phyloP scores from a whole-genome alignment of 495 filamentous ascomycete species.

The Aspergillus haitiensis region DNA sequence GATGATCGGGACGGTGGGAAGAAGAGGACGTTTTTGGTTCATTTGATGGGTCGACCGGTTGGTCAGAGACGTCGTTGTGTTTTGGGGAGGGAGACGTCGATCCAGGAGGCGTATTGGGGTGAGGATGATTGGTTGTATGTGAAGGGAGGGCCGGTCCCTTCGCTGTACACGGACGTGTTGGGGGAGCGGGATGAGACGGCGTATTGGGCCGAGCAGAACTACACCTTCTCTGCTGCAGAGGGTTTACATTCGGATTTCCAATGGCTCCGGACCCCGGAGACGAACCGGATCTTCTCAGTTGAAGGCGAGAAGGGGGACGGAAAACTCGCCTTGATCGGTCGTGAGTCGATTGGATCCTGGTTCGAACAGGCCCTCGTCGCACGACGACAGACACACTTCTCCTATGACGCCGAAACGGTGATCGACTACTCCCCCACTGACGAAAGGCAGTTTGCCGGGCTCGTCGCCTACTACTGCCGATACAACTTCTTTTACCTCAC shows the following conservation, averaged over 20 bases:
- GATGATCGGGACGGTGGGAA: neutral
- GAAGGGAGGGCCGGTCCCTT: conserved; percentile 11
- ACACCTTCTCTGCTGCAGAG: conserved; percentile 4
- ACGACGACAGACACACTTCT: conserved; percentile 17
- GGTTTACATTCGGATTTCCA: conserved; percentile 14
- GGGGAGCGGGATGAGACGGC: neutral
- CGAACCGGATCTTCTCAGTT: conserved; percentile 12
- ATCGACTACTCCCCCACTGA: conserved; percentile 6
- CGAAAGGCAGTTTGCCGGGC: conserved; percentile 15
- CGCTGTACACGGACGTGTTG: conserved; percentile 12
- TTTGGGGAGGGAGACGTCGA: conserved; percentile 11
- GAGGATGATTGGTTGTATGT: conserved; percentile 15
- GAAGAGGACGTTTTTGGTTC: conserved; percentile 10
- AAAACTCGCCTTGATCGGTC: conserved; percentile 8
- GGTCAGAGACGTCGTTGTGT: conserved; percentile 13
- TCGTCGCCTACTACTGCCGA: conserved; percentile 15
- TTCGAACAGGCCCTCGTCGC: conserved; percentile 19
- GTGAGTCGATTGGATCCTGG: conserved; percentile 21
- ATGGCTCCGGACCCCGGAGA: conserved; percentile 15
- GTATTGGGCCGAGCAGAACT: conserved; percentile 13
- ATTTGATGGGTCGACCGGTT: conserved; percentile 11
- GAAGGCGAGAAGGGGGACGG: neutral
- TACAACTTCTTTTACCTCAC: conserved; percentile 19
- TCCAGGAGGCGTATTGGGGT: conserved; percentile 12
- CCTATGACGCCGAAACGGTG: conserved; percentile 13